These are phyloP conservation scores for Mortierella sp. DNA, from an alignment of 371 early-diverging fungal species.

Conservation along the genomic window DNA sequence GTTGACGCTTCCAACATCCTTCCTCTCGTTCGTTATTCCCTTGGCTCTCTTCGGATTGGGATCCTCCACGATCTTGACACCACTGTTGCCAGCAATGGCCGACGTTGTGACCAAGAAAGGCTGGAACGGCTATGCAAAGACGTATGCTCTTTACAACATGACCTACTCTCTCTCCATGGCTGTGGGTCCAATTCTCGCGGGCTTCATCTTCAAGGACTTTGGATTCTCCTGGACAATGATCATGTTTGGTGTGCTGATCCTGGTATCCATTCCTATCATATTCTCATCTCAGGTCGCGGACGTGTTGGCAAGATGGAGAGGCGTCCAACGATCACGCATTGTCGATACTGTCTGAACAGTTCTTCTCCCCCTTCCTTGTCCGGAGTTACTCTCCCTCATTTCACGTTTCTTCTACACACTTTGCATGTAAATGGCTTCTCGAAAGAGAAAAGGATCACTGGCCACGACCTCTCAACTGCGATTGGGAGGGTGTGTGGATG, in stretches of 20 bases:
- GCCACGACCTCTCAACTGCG: no score
- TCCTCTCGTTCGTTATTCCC: conserved; percentile 60
- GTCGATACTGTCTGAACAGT: no score
- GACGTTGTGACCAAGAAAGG: conserved; percentile 63
- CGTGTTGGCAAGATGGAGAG: conserved; percentile 11
- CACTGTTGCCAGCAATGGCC: conserved; percentile 67
- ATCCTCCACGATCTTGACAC: conserved; percentile 65
- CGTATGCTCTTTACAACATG: conserved; percentile 38
- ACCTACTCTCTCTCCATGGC: conserved; percentile 66
- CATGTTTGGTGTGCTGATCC: conserved; percentile 43
- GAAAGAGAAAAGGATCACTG: no score
- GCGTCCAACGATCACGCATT: no score
- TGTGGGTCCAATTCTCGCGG: conserved; percentile 66
- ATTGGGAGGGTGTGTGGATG: no score
- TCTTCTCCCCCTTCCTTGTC: no score
- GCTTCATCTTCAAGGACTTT: conserved; percentile 49
- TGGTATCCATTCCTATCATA: conserved; percentile 30
- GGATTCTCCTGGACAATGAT: conserved; percentile 50
- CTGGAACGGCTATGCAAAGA: conserved; percentile 48
- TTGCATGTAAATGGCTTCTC: no score
- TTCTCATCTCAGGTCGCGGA: conserved; percentile 28
- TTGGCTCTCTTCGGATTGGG: conserved; percentile 67
- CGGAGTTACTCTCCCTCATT: no score
- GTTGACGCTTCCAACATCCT: conserved; percentile 57
- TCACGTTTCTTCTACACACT: no score